Percentiles rank a stretch among this genome's conserved stretches.
Conservation (phyloP, 495 filamentous ascomycete species). For the Chaetomidium leptoderma region DNA sequence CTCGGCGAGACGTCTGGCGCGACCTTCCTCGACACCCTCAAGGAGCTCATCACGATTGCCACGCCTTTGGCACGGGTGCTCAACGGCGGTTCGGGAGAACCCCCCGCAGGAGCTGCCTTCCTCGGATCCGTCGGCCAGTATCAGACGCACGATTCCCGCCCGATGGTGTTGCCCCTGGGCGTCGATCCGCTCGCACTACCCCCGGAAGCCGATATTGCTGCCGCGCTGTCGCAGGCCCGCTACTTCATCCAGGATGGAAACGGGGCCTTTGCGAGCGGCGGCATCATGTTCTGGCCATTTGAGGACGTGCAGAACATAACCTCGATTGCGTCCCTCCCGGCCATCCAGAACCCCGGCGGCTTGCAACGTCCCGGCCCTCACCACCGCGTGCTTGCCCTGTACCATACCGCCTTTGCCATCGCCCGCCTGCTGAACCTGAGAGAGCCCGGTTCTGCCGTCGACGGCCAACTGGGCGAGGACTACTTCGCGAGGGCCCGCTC, state of each 20-base stretch:
- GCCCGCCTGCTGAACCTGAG: constrained; percentile 21
- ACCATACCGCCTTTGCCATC: constrained; percentile 32
- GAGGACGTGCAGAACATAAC: constrained; percentile 16
- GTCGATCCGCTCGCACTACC: constrained; percentile 29
- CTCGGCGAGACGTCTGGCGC: constrained; percentile 40
- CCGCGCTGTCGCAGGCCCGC: constrained; percentile 26
- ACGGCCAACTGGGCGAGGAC: constrained; percentile 28
- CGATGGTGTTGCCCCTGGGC: constrained; percentile 24
- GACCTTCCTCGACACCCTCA: constrained; percentile 38
- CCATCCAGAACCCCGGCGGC: background rate
- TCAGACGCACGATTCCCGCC: constrained; percentile 40
- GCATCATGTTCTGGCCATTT: constrained; percentile 39
- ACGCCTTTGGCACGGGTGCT: constrained; percentile 17
- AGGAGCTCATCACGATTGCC: constrained; percentile 31
- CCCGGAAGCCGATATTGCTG: constrained; percentile 21
- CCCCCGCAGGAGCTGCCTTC: constrained; percentile 20
- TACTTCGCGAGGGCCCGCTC: constrained; percentile 33
- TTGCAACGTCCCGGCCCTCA: background rate
- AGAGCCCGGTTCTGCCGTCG: constrained; percentile 17
- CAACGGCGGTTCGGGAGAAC: background rate
- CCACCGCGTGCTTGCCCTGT: constrained; percentile 28
- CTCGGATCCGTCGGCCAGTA: constrained; percentile 33
- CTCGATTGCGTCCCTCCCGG: constrained; percentile 10
- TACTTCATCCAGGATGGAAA: constrained; percentile 34
- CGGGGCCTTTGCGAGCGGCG: constrained; percentile 28